Conservation (phyloP, 768 basidiomycete genomes). For the Vararia minispora region DNA sequence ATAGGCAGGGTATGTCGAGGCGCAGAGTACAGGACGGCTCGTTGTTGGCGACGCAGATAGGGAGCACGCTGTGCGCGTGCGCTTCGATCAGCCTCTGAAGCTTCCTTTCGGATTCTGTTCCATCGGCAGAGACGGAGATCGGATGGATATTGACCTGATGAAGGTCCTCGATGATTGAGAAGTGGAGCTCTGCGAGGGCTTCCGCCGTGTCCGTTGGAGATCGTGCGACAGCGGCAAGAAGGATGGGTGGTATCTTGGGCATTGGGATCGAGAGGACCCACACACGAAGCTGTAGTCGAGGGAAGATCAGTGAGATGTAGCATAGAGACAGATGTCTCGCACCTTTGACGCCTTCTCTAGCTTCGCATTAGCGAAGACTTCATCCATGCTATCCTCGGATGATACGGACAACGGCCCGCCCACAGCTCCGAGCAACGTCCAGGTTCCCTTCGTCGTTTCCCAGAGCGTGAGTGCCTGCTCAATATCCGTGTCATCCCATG, state of each 20-base stretch:
- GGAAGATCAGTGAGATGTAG: too few species aligned
- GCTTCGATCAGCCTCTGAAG: too few species aligned
- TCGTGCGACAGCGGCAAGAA: background rate
- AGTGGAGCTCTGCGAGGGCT: background rate
- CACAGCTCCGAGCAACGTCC: background rate
- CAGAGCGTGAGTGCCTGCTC: background rate
- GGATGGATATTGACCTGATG: background rate
- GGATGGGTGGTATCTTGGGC: background rate
- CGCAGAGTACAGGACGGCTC: too few species aligned
- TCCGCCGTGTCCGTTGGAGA: background rate
- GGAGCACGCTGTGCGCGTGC: too few species aligned
- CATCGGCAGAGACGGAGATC: background rate
- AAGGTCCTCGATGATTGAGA: background rate
- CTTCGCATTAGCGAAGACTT: background rate
- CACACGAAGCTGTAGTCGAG: background rate
- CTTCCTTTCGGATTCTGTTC: too few species aligned
- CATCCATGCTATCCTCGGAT: background rate
- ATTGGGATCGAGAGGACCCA: background rate
- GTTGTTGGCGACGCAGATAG: too few species aligned
- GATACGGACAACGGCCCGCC: background rate
- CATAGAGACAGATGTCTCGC: too few species aligned
- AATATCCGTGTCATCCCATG: slow-evolving; percentile 1
- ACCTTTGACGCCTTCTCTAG: background rate
- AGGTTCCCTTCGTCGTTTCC: background rate
- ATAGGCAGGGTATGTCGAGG: too few species aligned